phyloP scores from a whole-genome alignment of 495 filamentous ascomycete species.

The Usnea hakonensis region DNA sequence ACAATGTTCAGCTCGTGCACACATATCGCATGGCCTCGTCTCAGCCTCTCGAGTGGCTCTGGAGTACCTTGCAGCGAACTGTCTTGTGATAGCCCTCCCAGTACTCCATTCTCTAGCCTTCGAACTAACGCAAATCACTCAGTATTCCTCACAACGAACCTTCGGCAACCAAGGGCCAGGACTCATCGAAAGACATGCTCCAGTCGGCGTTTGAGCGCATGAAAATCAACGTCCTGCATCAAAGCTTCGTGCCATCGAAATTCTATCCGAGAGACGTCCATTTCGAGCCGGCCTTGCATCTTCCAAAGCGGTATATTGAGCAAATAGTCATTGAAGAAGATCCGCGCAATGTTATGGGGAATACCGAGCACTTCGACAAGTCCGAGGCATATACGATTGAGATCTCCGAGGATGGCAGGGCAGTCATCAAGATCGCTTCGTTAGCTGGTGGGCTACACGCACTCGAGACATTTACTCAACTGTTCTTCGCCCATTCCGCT shows the following conservation, averaged over 20 bases:
- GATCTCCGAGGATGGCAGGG: constrained; percentile 29
- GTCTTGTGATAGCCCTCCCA: neutral
- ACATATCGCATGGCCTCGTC: neutral
- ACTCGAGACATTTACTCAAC: constrained; percentile 51
- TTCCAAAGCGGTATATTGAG: constrained; percentile 30
- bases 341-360: constrained; percentile 31
- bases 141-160: neutral
- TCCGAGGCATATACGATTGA: constrained; percentile 43
- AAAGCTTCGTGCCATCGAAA: constrained; percentile 66
- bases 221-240: constrained; percentile 47
- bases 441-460: constrained; percentile 50
- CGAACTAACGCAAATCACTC: neutral
- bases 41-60: constrained; percentile 10
- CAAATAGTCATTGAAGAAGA: constrained; percentile 30
- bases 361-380: neutral
- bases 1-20: constrained; percentile 1
- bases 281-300: constrained; percentile 51
- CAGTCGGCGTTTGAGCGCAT: constrained; percentile 38
- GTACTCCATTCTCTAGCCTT: neutral
- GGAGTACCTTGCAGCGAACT: neutral
- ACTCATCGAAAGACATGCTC: constrained; percentile 26
- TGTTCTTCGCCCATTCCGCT: constrained; percentile 36
- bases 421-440: constrained; percentile 43
- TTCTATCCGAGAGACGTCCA: constrained; percentile 49
- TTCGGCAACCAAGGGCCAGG: neutral